Conservation (phyloP, 108 stramenopile genomes). For the Pseudonitzschia pungens region DNA sequence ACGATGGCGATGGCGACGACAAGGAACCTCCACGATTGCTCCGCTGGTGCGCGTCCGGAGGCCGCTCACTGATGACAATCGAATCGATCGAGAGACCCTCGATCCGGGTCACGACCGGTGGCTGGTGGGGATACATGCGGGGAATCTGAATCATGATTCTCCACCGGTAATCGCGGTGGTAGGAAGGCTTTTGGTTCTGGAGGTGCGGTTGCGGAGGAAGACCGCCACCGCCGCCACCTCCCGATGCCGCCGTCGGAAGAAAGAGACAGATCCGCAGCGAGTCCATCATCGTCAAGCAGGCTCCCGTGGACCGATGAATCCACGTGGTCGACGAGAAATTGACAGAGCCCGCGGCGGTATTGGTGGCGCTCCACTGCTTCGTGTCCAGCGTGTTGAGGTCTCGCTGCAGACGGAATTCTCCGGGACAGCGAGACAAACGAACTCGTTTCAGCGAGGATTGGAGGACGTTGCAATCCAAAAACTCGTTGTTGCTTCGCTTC, state of each 20-base stretch:
- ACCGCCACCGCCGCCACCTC: neutral
- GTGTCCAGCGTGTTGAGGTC: slow-evolving; percentile 48
- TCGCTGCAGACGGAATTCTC: slow-evolving; percentile 66
- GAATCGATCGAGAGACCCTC: slow-evolving; percentile 24
- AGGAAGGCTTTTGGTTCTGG: slow-evolving; percentile 3
- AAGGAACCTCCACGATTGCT: neutral
- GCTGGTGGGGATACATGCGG: slow-evolving; percentile 74
- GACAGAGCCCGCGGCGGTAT: neutral
- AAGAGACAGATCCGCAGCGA: slow-evolving; percentile 48
- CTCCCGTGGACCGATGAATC: neutral
- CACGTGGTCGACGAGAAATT: slow-evolving; percentile 1
- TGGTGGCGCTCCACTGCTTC: neutral
- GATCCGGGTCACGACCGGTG: slow-evolving; percentile 51
- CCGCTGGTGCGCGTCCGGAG: neutral
- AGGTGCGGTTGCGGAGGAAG: neutral
- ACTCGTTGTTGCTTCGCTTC: slow-evolving; percentile 3
- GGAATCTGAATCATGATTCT: slow-evolving; percentile 57
- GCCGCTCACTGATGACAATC: slow-evolving; percentile 50
- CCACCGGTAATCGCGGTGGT: slow-evolving; percentile 32
- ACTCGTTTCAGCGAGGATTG: slow-evolving; percentile 64
- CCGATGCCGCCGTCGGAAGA: slow-evolving; percentile 20
- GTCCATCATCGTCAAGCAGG: slow-evolving; percentile 29
- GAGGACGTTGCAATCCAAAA: slow-evolving; percentile 28
- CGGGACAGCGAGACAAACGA: slow-evolving; percentile 60
- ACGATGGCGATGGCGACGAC: neutral